Base-by-base conservation (phyloP, 2,329 filamentous ascomycete species). In the Xylariaceae sp. region DNA sequence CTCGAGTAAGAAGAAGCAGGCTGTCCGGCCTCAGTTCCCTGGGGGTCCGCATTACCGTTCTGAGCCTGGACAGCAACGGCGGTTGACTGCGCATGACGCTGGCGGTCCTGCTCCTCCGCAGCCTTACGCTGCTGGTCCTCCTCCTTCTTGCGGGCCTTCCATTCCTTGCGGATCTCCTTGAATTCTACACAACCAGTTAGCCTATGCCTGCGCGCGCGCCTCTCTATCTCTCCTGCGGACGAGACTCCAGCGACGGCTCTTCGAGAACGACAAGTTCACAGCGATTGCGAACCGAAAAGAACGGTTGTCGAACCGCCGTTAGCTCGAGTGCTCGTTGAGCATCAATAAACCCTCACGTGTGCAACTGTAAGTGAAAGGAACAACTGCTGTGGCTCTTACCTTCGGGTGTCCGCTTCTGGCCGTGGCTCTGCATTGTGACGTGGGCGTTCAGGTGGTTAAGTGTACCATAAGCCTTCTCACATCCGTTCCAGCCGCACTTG, bases 111-210 rank as follows among this genome's bases (percentile, higher is more conserved):
- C 72, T 97, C 92, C 65, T 97, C 93, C 8, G 92, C 90, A 10
- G 88, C 89, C 80, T 97, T 97, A 71, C 92, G 89, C 68, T 86
- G 82, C 55, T 88, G 88, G 66, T 97, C 93, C 69, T 97, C 93
- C 74, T 97, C 94, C 90, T 99, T 99, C 85, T 97, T 97, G 71
- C 94, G 91, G 45, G 90, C 90, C 79, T 97, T 99, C 94, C 94
- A 99, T 72, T 97, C 93, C 73, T 97, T 97, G 64, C 94, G 89
- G 62, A 97, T 97, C 72, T 99, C 94, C 74, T 99, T 99, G 79
- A 99, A 97, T 75, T 97, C 94, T 97, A 71, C 65, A 70, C 61
- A 60, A 63, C 57, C 58, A 62, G 69, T 73, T 68, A 74, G 71
- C 64, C 62, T 57, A 48, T 50, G 7, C 9, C 11, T 3, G 11